Evolutionary conservation across 2,329 filamentous ascomycete genomes (phyloP).

Genomic region (Fusarium sarcochroum): DNA sequence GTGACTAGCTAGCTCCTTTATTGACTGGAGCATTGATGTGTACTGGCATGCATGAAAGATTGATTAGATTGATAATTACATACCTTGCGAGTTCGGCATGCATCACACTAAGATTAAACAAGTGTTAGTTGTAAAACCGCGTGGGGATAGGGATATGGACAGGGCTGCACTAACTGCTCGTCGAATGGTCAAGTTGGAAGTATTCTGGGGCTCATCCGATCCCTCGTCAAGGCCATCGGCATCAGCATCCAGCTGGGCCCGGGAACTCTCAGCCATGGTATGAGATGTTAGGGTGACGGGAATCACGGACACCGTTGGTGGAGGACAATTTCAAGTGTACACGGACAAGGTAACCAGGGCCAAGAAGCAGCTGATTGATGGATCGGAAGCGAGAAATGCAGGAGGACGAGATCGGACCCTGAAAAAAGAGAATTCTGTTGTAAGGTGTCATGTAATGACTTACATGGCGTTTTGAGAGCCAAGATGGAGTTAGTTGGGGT

Average conservation of each 20-base stretch:
- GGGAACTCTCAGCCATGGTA: conserved; percentile 37
- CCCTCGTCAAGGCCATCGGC: conserved; percentile 42
- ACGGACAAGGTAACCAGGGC: not conserved
- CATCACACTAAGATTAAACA: conserved; percentile 51
- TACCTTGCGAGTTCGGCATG: conserved; percentile 54
- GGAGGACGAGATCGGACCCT: conserved; percentile 29
- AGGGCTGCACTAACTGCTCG: conserved; percentile 45
- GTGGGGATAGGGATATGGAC: not conserved
- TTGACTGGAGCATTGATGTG: conserved; percentile 3
- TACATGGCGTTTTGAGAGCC: conserved; percentile 25
- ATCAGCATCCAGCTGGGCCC: conserved; percentile 28
- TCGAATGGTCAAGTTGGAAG: conserved; percentile 39
- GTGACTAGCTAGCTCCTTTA: not conserved
- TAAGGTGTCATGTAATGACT: conserved; percentile 11
- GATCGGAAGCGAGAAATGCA: conserved; percentile 14
- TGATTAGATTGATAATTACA: conserved; percentile 37
- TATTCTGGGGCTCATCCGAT: conserved; percentile 42
- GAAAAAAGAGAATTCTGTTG: conserved; percentile 17
- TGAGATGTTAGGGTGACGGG: not conserved
- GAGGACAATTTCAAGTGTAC: not conserved
- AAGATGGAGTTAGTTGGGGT: conserved; percentile 9
- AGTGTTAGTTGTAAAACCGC: conserved; percentile 25
- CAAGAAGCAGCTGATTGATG: conserved; percentile 2
- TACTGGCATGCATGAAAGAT: conserved; percentile 6
- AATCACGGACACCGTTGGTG: conserved; percentile 18